Conservation (phyloP, 2,329 filamentous ascomycete genomes). For the Cercospora zeae-maydis region DNA sequence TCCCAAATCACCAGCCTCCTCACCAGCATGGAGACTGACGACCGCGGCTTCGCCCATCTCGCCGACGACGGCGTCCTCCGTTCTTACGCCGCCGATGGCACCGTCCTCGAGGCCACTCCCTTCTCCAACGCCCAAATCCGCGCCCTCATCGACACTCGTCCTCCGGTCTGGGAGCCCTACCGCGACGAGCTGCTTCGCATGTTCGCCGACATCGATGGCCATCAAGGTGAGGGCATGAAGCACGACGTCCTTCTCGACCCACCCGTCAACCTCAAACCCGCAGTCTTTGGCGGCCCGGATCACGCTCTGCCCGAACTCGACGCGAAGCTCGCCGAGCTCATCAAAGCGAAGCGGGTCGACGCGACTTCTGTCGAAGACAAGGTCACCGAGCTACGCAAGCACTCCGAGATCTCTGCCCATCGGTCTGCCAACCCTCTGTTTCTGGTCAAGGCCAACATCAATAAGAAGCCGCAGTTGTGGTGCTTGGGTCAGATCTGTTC, state of each 20-base stretch:
- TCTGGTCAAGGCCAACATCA: not conserved
- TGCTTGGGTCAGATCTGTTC: not conserved
- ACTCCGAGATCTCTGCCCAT: not conserved
- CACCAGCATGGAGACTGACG: not conserved
- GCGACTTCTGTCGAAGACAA: not conserved
- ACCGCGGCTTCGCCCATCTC: not conserved
- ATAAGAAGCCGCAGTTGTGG: not conserved
- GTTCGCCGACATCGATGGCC: not conserved
- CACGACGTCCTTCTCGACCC: not conserved
- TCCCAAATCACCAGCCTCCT: not conserved
- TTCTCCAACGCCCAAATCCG: not conserved
- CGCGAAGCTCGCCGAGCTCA: not conserved
- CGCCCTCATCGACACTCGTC: not conserved
- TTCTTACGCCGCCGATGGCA: not conserved
- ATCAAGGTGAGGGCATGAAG: not conserved
- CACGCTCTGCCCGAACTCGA: not conserved
- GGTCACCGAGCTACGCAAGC: not conserved
- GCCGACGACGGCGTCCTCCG: not conserved
- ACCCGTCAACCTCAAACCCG: not conserved
- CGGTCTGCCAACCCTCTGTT: not conserved
- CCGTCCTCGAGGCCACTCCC: not conserved
- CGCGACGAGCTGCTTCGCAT: not conserved
- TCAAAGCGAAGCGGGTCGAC: not conserved
- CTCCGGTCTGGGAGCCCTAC: not conserved
- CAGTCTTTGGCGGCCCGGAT: not conserved